Evolutionary conservation across 208 protist genomes (phyloP).

Genomic region (Wallacemonas sp.): DNA sequence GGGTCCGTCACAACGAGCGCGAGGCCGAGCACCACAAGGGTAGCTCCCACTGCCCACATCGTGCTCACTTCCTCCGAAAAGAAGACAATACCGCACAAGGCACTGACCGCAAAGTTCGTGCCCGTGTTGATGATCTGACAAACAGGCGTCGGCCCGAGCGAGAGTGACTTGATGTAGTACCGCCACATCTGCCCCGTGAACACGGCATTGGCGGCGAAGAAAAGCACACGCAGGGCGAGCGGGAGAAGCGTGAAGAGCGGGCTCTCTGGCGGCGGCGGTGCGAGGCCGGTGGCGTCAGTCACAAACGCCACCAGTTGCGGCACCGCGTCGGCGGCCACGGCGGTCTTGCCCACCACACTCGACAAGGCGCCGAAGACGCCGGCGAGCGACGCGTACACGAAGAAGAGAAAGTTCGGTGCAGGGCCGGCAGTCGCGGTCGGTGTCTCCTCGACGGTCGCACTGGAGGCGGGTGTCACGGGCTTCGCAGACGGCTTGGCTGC

Average conservation of each 20-base stretch:
- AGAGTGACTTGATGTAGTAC: constrained; percentile 81
- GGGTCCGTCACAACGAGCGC: constrained; percentile 73
- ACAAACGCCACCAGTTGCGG: background rate
- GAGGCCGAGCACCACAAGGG: constrained; percentile 67
- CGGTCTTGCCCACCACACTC: constrained; percentile 73
- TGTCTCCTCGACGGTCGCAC: too few species aligned
- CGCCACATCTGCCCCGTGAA: constrained; percentile 88
- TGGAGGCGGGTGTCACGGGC: too few species aligned
- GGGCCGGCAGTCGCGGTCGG: background rate
- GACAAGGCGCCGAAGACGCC: constrained; percentile 73
- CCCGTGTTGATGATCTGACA: constrained; percentile 86
- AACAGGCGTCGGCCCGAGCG: constrained; percentile 78
- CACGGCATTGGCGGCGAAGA: constrained; percentile 58
- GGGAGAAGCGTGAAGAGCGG: constrained; percentile 6
- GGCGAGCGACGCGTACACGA: constrained; percentile 70
- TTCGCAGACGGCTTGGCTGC: too few species aligned
- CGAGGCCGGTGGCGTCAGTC: background rate
- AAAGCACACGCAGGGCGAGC: constrained; percentile 34
- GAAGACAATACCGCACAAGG: constrained; percentile 65
- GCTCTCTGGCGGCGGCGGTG: background rate
- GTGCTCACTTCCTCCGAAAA: constrained; percentile 75
- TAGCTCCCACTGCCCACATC: constrained; percentile 62
- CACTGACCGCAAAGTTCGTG: constrained; percentile 82
- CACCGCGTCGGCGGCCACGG: constrained; percentile 34
- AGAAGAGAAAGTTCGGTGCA: constrained; percentile 35